A percentile compares a stretch with the other conserved stretches of the same genome.
These are phyloP conservation scores for Curvularia sp. DNA, from an alignment of 2,329 filamentous ascomycete species.

Conservation along the genomic window DNA sequence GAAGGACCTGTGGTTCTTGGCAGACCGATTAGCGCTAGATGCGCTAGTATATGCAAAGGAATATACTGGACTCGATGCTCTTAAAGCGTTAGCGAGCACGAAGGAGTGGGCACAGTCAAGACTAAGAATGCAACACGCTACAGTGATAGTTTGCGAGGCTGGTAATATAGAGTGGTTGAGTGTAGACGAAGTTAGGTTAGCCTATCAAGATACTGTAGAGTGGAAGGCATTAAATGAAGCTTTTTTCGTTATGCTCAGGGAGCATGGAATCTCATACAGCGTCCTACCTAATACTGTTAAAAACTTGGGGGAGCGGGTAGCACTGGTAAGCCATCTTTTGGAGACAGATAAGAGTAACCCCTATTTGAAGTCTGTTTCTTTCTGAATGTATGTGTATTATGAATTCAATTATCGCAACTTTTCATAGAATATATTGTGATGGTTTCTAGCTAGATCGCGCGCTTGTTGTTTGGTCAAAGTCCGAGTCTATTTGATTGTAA, in stretches of 20 bases:
- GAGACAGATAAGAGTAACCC: neutral
- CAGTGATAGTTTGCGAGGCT: constrained; percentile 10
- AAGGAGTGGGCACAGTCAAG: constrained; percentile 8
- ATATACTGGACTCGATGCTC: constrained; percentile 2
- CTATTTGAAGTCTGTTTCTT: neutral
- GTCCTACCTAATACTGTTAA: constrained; percentile 1
- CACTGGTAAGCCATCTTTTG: neutral
- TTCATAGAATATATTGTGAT: neutral
- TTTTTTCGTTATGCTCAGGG: neutral
- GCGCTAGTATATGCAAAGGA: constrained; percentile 6
- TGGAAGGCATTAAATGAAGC: constrained; percentile 3
- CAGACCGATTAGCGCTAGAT: constrained; percentile 7
- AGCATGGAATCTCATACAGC: constrained; percentile 1
- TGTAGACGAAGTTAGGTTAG: neutral
- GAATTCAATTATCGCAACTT: neutral
- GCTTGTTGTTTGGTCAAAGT: neutral
- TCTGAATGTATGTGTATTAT: neutral
- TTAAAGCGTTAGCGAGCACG: constrained; percentile 5
- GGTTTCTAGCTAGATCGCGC: neutral
- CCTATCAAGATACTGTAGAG: neutral
- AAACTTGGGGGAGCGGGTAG: neutral
- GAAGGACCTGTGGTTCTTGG: constrained; percentile 9
- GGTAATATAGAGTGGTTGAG: constrained; percentile 3
- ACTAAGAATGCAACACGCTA: constrained; percentile 3
- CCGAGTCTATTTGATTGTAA: neutral